Base-by-base conservation (phyloP, 352 stramenopile species). In the Phytophthora capsici region DNA sequence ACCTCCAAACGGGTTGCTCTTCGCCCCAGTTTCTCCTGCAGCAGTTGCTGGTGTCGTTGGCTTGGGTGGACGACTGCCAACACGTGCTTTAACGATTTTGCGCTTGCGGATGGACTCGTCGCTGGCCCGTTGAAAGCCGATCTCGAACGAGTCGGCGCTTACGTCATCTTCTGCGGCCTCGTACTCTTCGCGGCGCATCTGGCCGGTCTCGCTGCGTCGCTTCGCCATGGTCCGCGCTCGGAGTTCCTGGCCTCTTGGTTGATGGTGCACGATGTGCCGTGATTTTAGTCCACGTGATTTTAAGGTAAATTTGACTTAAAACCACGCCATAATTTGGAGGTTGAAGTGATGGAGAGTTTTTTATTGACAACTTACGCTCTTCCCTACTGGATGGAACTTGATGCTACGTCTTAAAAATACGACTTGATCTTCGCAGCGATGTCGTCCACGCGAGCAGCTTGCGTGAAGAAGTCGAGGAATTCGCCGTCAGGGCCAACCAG, bases 391-490 rank as follows among this genome's bases (percentile, higher is more conserved):
- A 1, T 48, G 41, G 20, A 48, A 17, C 41, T 48, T 19, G 9
- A 28, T 30, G n/a, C 20, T 51, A 54, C 32, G 54, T 37, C 34
- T 71, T 75, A 89, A 34, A 91, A 78, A 70, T 91, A 82, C 45
- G 73, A 67, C 71, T 91, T 93, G 55, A 99, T 97, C 71, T 98
- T 98, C 43, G 95, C 86, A 14, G 92, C 91, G 57, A 99, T 97
- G 84, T 99, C 95, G 64, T 94, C 90, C 8, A 97, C 91, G 66
- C 91, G 82, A 67, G 97, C 98, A 53, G 92, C 92, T 80, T 99
- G 98, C 63, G 98, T 99, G 75, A 99, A 99, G 73, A 99, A 99
- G 74, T 99, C 97, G 17, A 99, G 80, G 70, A 99, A 98, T 69
- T 99, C 89, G 49, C 98, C 98, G 46, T 98, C 91, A 2, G 97